Evolutionary conservation across 805 yeast genomes (phyloP), one percentile per base, ranked within the genome.

Genomic region (Suhomyces vadensis): DNA sequence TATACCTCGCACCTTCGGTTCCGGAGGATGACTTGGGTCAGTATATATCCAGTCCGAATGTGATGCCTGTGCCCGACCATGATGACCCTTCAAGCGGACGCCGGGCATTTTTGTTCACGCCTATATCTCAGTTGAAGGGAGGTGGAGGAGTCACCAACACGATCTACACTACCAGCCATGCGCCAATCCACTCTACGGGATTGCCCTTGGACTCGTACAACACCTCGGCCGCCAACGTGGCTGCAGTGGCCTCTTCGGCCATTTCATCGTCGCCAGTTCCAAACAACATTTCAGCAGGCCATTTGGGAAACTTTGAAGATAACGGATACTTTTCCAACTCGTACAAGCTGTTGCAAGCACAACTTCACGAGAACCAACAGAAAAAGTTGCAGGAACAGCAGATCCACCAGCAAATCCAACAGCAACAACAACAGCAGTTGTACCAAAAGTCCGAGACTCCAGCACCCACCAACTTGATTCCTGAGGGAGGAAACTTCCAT

Each of bases 1-100:
- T 94, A 6, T 92, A 87, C 63, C 66, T 83, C 49, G 79, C 92
- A 48, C 86, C 87, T 1, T 79, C 83, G 27, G 81, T 82, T 51
- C 81, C 82, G 35, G 82, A 83, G 44, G 96, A 90, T 60, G 97
- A 92, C 58, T 76, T 86, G 44, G 95, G 90, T 46, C 89, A 85
- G 64, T 82, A 82, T 54, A 61, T 61, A 14, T 59, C 74, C 11
- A 64, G 71, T 51, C 73, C 74, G 5, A 67, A 72, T 46, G 71
- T 70, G 27, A 56, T 61, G 2, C 60, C 71, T 2, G 59, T 61
- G 24, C 67, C 72, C 0, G 75, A 71, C 41, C 64, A 61, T 52
- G 73, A 71, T 47, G 74, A 71, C 49, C 50, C 51, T 19, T 51
- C 50, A 16, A 50, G 64, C 11, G 68, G 68, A 7, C 57, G 75